phyloP scores from a whole-genome alignment of 75 land plant genomes.

The Azolla pinnata region DNA sequence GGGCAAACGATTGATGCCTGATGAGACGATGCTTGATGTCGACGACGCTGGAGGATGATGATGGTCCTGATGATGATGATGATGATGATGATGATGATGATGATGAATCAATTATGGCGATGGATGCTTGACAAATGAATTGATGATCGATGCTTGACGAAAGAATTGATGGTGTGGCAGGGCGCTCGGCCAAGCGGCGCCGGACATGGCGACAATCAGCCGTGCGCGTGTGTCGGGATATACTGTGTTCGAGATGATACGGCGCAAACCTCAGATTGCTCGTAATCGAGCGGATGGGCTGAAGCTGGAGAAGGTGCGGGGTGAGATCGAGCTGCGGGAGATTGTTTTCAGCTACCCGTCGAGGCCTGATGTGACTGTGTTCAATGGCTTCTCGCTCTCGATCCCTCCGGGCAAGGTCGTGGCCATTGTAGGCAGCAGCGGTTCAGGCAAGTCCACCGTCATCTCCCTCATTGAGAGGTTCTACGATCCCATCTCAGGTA shows the following conservation, averaged over 20 bases:
- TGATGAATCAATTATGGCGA: too few relatives aligned
- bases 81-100: too few relatives aligned
- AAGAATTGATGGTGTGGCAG: constrained; percentile 19
- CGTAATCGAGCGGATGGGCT: constrained; percentile 18
- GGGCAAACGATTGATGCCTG: too few relatives aligned
- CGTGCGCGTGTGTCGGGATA: constrained; percentile 50
- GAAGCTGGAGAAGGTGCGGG: constrained; percentile 37
- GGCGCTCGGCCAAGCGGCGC: constrained; percentile 49
- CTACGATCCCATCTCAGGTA: constrained; percentile 52
- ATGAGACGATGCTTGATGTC: too few relatives aligned
- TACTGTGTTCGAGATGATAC: constrained; percentile 40
- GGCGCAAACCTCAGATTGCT: constrained; percentile 27
- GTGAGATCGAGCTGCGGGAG: constrained; percentile 50
- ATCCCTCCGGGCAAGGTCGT: constrained; percentile 49
- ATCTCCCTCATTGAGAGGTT: constrained; percentile 54
- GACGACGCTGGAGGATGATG: too few relatives aligned
- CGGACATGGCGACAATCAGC: constrained; percentile 43
- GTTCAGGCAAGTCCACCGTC: constrained; percentile 60
- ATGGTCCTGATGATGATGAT: too few relatives aligned
- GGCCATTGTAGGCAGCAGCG: constrained; percentile 67
- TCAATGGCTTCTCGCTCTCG: constrained; percentile 40
- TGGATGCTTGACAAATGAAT: too few relatives aligned
- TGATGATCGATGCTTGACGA: background rate
- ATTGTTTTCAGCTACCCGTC: constrained; percentile 58
- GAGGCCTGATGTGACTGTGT: constrained; percentile 32